phyloP scores from a whole-genome alignment of 192 early-diverging fungal species.

The Rhizophagus sp. region DNA sequence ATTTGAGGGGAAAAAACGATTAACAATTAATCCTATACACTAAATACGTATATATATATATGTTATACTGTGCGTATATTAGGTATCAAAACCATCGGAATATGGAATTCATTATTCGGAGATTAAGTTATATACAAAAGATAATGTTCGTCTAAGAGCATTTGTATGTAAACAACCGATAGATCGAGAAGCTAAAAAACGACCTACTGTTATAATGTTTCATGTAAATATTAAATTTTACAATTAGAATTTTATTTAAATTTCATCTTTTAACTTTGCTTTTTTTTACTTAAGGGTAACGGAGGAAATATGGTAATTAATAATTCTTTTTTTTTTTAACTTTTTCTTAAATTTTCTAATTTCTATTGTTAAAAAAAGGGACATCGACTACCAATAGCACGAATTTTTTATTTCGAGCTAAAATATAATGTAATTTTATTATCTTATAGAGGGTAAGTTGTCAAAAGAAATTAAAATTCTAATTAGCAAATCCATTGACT shows the following conservation, averaged over 20 bases:
- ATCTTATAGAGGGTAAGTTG: constrained; percentile 85
- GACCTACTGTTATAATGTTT: constrained; percentile 82
- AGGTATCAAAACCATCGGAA: constrained; percentile 66
- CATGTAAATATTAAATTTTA: constrained; percentile 55
- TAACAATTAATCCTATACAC: not conserved
- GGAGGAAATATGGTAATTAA: constrained; percentile 87
- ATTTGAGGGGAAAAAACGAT: not conserved
- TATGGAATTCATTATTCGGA: constrained; percentile 58
- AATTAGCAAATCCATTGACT: no score
- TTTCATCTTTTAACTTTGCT: no score
- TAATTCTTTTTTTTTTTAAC: not conserved
- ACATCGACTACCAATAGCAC: constrained; percentile 91
- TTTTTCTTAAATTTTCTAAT: not conserved
- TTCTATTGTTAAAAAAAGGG: constrained; percentile 54
- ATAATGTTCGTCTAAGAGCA: constrained; percentile 76
- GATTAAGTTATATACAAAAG: constrained; percentile 74
- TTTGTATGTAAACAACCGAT: constrained; percentile 71
- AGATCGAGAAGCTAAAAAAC: constrained; percentile 50
- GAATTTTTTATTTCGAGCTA: constrained; percentile 65
- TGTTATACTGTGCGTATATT: no score
- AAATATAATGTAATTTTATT: constrained; percentile 93
- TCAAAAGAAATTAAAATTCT: not conserved
- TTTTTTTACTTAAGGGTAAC: constrained; percentile 65
- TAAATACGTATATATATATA: no score
- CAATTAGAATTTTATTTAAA: not conserved